phyloP scores from a whole-genome alignment of 495 filamentous ascomycete species.

The Sordaria brevicollis region DNA sequence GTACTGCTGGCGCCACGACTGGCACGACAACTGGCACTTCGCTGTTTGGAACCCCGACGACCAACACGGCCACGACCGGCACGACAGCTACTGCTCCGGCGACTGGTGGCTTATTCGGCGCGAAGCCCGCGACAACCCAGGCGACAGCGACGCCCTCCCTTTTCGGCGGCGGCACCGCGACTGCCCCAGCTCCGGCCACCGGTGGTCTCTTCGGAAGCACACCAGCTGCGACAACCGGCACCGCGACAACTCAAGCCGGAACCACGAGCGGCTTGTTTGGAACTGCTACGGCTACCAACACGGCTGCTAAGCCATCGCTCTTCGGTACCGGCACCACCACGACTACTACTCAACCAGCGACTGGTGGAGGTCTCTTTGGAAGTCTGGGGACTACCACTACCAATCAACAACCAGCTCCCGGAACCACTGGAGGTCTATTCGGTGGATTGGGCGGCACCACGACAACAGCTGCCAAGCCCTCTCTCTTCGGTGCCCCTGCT shows the following conservation, averaged over 20 bases:
- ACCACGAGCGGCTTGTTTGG: background rate
- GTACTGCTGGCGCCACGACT: background rate
- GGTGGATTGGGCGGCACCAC: background rate
- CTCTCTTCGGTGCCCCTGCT: slow-evolving; percentile 13
- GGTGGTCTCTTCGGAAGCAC: background rate
- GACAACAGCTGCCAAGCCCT: slow-evolving; percentile 8
- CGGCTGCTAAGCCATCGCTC: slow-evolving; percentile 6
- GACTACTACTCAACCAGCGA: background rate
- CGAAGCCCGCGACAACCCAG: background rate
- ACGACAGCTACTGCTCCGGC: slow-evolving; percentile 7
- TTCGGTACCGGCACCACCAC: slow-evolving; percentile 6
- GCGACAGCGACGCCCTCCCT: background rate
- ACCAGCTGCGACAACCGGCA: slow-evolving; percentile 1
- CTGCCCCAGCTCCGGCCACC: background rate
- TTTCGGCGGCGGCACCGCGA: background rate
- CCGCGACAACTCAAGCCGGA: background rate
- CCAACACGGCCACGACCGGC: background rate
- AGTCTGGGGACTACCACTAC: background rate
- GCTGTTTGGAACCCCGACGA: slow-evolving; percentile 3
- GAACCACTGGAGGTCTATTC: background rate
- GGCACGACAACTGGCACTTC: background rate
- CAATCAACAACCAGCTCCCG: background rate
- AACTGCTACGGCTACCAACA: background rate
- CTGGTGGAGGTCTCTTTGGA: slow-evolving; percentile 11
- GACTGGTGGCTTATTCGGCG: slow-evolving; percentile 3